A percentile compares a stretch with the other conserved stretches of the same genome.
These are phyloP conservation scores for Bryoglossum gracile DNA, from an alignment of 495 filamentous ascomycete species.

Conservation along the genomic window DNA sequence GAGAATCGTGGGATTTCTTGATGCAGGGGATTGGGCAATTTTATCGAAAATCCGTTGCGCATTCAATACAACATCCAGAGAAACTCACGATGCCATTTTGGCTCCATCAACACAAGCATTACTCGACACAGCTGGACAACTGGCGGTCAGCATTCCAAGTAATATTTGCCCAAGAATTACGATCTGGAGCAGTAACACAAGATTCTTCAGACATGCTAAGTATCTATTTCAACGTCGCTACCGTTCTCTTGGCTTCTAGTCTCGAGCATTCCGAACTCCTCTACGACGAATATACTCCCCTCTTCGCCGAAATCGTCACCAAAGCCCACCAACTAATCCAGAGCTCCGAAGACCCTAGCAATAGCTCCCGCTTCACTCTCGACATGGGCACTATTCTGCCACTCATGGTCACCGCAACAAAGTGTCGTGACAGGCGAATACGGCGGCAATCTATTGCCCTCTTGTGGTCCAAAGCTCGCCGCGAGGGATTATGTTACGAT, in stretches of 20 bases:
- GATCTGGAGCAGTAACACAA: conserved; percentile 6
- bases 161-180: conserved; percentile 16
- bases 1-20: conserved; percentile 24
- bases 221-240: conserved; percentile 25
- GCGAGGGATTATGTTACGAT: conserved; percentile 40
- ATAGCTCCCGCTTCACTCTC: conserved; percentile 22
- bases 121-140: conserved; percentile 21
- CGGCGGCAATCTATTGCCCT: conserved; percentile 38
- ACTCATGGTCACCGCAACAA: conserved; percentile 33
- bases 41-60: conserved; percentile 22
- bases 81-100: conserved; percentile 16
- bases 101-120: conserved; percentile 23
- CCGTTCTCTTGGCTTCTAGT: conserved; percentile 23
- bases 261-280: conserved; percentile 21
- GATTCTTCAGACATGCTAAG: conserved; percentile 21
- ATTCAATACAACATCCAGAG: conserved; percentile 20
- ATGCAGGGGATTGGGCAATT: conserved; percentile 24
- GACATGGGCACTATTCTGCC: conserved; percentile 35
- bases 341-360: conserved; percentile 19
- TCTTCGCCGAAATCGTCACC: conserved; percentile 23
- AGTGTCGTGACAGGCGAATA: conserved; percentile 39
- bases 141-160: conserved; percentile 22
- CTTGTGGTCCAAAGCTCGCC: conserved; percentile 31
- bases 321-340: conserved; percentile 22
- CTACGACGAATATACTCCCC: conserved; percentile 20